Evolutionary conservation across 768 basidiomycete genomes (phyloP).

Genomic region (Boletellus ananas): DNA sequence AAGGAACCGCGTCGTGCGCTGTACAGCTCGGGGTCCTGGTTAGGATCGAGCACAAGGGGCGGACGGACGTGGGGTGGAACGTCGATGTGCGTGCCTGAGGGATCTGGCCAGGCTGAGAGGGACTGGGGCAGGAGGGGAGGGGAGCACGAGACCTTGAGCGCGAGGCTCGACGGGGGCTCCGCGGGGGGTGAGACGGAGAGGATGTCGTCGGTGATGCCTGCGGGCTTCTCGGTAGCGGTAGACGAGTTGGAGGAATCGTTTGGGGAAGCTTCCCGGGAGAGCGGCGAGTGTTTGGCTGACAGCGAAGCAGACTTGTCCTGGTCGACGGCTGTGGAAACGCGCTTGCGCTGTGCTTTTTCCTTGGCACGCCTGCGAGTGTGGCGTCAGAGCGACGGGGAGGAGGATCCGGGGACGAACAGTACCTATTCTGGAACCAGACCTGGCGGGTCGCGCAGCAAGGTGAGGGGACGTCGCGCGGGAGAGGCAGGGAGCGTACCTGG

Average conservation of each 20-base stretch:
- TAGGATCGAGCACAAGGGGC: constrained; percentile 19
- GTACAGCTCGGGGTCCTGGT: constrained; percentile 32
- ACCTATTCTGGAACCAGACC: constrained; percentile 94
- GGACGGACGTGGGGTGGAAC: constrained; percentile 21
- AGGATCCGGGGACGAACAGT: constrained; percentile 12
- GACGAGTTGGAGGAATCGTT: constrained; percentile 31
- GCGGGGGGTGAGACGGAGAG: constrained; percentile 1
- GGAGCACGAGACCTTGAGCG: constrained; percentile 23
- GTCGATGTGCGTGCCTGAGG: constrained; percentile 31
- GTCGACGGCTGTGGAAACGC: constrained; percentile 35
- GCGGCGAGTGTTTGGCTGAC: constrained; percentile 9
- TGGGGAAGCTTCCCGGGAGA: constrained; percentile 26
- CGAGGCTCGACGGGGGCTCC: constrained; percentile 9
- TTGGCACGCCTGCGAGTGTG: constrained; percentile 64
- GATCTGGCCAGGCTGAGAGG: constrained; percentile 28
- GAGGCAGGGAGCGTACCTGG: constrained; percentile 56
- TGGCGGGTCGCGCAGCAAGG: constrained; percentile 32
- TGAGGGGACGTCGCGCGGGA: constrained; percentile 16
- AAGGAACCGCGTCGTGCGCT: constrained; percentile 52
- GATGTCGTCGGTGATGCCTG: constrained; percentile 15
- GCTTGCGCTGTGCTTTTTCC: constrained; percentile 64
- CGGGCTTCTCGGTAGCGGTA: constrained; percentile 41
- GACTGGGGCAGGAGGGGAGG: constrained; percentile 14
- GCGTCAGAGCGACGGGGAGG: constrained; percentile 7
- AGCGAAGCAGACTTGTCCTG: constrained; percentile 8